Base-by-base conservation (phyloP, 2,329 filamentous ascomycete species). In the Pyrenophora seminiperda region DNA sequence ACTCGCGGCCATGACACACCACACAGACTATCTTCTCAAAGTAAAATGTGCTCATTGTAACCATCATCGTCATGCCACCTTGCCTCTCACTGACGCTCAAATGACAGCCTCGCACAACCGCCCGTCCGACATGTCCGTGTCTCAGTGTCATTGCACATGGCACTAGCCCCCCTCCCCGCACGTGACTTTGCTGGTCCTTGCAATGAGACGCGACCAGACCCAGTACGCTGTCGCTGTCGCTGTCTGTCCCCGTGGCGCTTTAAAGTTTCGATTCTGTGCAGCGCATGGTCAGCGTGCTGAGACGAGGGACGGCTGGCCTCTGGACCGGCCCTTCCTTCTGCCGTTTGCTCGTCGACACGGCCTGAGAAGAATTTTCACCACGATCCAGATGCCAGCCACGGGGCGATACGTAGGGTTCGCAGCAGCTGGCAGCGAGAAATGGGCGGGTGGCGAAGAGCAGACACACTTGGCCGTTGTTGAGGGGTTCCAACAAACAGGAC, bases 351-450 rank as follows among this genome's bases (percentile, higher is more conserved):
- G 22, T 5, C 30, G 48, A 56, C 51, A 39, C 45, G 43, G 43
- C 47, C 60, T 47, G 63, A 54, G 54, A 60, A 63, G 58, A 44
- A 41, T 56, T 64, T 64, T 61, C 54, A 40, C 54, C 44, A 44
- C 42, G 54, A 64, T 59, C 49, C 54, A 62, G 53, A 56, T 41
- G 48, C 44, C 53, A 56, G 55, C 48, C 41, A 51, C 55, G 18
- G 37, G 19, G 30, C 11, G 22, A 22, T 44, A n/a, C 27, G 19
- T 19, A 41, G 22, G 17, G 39, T 30, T 27, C 29, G 36, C 43
- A 18, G 22, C 43, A 17, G 18, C 32, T 18, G 20, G 53, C 43
- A 17, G 18, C 32, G 20, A 24, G 53, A 20, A 36, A 40, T 41
- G 17, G 18, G 11, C 24, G 34, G 19, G 54, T 52, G 53, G 56